phyloP scores from a whole-genome alignment of 2,329 filamentous ascomycete genomes.

The Sporothrix variecibatus region DNA sequence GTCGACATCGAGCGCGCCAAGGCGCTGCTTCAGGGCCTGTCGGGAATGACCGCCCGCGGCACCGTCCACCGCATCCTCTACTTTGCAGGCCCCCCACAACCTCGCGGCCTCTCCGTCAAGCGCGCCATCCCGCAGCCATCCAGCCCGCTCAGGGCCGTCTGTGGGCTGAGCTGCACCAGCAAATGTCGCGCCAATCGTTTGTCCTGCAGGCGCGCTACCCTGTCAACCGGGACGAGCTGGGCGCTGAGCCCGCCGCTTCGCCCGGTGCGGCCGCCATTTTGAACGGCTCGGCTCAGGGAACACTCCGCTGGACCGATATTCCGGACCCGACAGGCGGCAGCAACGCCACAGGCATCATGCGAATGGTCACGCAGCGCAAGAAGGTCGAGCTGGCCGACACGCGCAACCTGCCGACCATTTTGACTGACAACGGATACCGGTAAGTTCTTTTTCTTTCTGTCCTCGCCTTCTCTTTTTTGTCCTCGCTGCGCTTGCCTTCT shows the following conservation, averaged over 20 bases:
- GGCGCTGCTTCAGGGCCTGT: conserved; percentile 58
- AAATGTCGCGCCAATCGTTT: conserved; percentile 59
- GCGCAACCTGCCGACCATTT: conserved; percentile 48
- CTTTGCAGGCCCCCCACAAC: conserved; percentile 52
- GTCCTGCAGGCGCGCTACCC: conserved; percentile 58
- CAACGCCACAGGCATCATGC: conserved; percentile 33
- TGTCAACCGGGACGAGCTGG: conserved; percentile 49
- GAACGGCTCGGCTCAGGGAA: conserved; percentile 40
- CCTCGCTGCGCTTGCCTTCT: background rate
- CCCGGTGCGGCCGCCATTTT: conserved; percentile 32
- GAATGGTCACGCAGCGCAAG: conserved; percentile 55
- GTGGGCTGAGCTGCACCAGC: conserved; percentile 59
- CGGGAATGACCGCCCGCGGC: conserved; percentile 56
- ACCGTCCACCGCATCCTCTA: conserved; percentile 55
- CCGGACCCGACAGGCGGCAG: conserved; percentile 55
- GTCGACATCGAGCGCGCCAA: conserved; percentile 55
- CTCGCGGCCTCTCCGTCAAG: conserved; percentile 48
- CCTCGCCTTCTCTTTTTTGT: background rate
- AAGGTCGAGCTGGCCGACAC: conserved; percentile 59
- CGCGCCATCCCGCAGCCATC: conserved; percentile 37
- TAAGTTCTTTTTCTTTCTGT: conserved; percentile 34
- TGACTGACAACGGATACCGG: conserved; percentile 57
- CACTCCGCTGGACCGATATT: conserved; percentile 61
- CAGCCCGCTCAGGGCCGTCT: conserved; percentile 35
- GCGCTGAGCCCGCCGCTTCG: background rate